Evolutionary conservation across 148 eudicot species (phyloP).

Genomic region (Talinum fruticosum): DNA sequence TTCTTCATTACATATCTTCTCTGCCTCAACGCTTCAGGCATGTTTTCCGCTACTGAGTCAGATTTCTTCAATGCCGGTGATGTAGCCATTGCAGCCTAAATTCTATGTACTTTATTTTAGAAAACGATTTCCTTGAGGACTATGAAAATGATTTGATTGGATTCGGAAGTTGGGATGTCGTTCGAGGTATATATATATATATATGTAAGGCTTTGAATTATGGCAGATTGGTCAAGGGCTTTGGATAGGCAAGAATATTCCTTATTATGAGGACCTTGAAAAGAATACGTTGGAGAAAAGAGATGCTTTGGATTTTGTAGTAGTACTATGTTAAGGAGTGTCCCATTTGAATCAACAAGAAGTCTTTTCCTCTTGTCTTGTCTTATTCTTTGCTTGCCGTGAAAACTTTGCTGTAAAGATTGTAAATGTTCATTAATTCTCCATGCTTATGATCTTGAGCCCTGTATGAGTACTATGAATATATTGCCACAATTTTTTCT

Average conservation of each 20-base stretch:
- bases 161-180: neutral
- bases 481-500: too few relatives aligned
- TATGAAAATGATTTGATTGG: neutral
- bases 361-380: constrained; percentile 11
- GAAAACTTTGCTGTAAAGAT: neutral
- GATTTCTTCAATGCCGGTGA: constrained; percentile 49
- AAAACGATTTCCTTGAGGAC: neutral
- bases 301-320: constrained; percentile 31
- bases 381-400: constrained; percentile 21
- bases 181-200: constrained; percentile 9
- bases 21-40: constrained; percentile 79
- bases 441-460: neutral
- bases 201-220: neutral
- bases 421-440: neutral
- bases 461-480: neutral
- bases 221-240: constrained; percentile 20
- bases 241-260: constrained; percentile 39
- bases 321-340: neutral
- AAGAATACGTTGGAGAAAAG: constrained; percentile 39
- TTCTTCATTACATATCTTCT: constrained; percentile 81
- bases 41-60: constrained; percentile 61
- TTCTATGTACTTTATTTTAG: neutral
- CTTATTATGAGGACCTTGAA: constrained; percentile 26
- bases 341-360: neutral
- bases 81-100: constrained; percentile 25